phyloP scores from a whole-genome alignment of 768 basidiomycete genomes.

The Russula virescens region DNA sequence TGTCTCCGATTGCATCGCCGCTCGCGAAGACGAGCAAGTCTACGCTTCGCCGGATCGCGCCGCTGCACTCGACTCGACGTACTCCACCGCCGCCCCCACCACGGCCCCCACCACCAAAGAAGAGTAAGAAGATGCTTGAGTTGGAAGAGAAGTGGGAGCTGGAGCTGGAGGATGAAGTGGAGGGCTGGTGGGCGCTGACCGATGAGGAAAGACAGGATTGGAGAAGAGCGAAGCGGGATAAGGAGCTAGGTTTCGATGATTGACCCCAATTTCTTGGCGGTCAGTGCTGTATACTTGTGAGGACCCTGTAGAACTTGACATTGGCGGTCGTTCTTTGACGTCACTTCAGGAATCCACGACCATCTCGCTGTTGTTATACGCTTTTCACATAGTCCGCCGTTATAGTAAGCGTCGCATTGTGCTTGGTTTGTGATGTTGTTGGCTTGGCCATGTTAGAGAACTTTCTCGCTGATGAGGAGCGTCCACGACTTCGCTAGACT shows the following conservation, averaged over 20 bases:
- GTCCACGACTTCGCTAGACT: slow-evolving; percentile 7
- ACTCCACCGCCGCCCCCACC: slow-evolving; percentile 71
- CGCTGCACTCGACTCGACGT: slow-evolving; percentile 66
- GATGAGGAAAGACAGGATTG: slow-evolving; percentile 38
- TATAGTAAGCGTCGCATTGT: no score
- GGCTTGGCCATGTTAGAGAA: background rate
- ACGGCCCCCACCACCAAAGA: slow-evolving; percentile 64
- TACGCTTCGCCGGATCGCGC: slow-evolving; percentile 62
- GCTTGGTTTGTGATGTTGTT: no score
- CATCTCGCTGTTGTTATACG: background rate
- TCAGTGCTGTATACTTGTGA: background rate
- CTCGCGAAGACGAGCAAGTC: slow-evolving; percentile 59
- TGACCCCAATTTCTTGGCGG: slow-evolving; percentile 4
- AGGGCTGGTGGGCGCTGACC: slow-evolving; percentile 45
- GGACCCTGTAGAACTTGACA: background rate
- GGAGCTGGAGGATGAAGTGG: slow-evolving; percentile 66
- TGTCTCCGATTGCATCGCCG: slow-evolving; percentile 48
- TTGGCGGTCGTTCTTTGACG: background rate
- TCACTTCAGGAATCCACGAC: no score
- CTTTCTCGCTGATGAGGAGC: background rate
- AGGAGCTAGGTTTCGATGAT: slow-evolving; percentile 46
- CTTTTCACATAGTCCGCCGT: background rate
- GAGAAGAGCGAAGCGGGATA: slow-evolving; percentile 55
- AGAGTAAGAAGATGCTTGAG: slow-evolving; percentile 73
- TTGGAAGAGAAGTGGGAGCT: slow-evolving; percentile 77